Evolutionary conservation across 306 rosid species (phyloP).

Genomic region (Corylus americana): DNA sequence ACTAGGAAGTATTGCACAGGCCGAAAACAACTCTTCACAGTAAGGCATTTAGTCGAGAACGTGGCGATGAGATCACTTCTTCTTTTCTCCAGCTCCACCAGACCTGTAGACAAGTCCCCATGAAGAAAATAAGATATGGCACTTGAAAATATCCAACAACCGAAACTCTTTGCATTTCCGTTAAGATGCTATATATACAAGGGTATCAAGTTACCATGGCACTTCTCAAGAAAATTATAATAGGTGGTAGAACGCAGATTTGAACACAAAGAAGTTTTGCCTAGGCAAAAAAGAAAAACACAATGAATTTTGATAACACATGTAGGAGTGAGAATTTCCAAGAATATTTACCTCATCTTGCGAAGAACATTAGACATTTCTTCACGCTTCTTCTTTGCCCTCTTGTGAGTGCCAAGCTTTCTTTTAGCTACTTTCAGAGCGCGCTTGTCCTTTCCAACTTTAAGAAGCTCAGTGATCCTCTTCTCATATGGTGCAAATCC

Average conservation of each 20-base stretch:
- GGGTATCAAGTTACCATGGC: background rate
- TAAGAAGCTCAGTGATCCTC: constrained; percentile 91
- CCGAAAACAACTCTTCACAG: constrained; percentile 12
- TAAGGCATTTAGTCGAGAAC: constrained; percentile 18
- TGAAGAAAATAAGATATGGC: background rate
- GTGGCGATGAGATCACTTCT: constrained; percentile 44
- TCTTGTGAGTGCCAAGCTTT: constrained; percentile 89
- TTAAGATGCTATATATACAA: background rate
- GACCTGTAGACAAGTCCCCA: constrained; percentile 50
- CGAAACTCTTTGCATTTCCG: background rate
- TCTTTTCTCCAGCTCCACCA: constrained; percentile 86
- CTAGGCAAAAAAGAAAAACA: too few relatives aligned
- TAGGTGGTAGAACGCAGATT: background rate
- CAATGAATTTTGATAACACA: too few relatives aligned
- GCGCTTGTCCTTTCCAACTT: constrained; percentile 92
- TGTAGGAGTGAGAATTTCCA: background rate
- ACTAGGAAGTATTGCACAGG: background rate
- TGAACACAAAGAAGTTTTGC: too few relatives aligned
- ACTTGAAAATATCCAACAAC: background rate
- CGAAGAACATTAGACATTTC: constrained; percentile 88
- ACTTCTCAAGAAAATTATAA: background rate
- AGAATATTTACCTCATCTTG: constrained; percentile 70
- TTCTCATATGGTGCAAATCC: constrained; percentile 93
- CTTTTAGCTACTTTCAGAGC: constrained; percentile 83
- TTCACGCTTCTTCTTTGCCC: constrained; percentile 91